Percentiles rank a stretch among this genome's conserved stretches.
Evolutionary conservation across 768 basidiomycete species (phyloP).

Genomic region (Suillus decipiens): DNA sequence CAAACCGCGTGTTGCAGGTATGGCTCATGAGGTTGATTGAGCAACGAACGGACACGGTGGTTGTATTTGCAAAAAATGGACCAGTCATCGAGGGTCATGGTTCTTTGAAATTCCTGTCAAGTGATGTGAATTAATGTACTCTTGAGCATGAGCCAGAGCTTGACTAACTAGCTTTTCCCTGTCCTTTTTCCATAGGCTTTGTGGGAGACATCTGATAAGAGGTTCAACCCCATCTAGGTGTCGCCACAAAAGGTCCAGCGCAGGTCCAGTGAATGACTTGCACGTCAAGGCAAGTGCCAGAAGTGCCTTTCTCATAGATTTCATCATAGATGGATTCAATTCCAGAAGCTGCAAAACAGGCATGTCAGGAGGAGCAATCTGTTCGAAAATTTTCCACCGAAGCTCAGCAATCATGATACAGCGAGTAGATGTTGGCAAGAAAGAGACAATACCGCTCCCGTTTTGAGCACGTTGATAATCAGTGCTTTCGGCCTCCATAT

Average conservation of each 20-base stretch:
- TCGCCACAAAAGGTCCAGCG: constrained; percentile 5
- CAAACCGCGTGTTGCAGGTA: neutral
- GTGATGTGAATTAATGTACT: neutral
- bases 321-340: too few species aligned
- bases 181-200: neutral
- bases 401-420: neutral
- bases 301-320: neutral
- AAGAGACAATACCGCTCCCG: neutral
- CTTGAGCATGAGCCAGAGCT: neutral
- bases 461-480: too few species aligned
- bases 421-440: neutral
- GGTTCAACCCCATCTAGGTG: neutral
- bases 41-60: constrained; percentile 12
- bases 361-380: neutral
- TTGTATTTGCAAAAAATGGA: neutral
- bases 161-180: neutral
- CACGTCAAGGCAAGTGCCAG: constrained; percentile 3
- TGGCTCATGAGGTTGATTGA: neutral
- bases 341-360: too few species aligned
- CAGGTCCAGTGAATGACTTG: neutral
- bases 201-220: neutral
- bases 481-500: too few species aligned
- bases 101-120: neutral
- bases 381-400: neutral
- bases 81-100: neutral